Evolutionary conservation across 768 basidiomycete genomes (phyloP).

Genomic region (Mrakia blollopis): DNA sequence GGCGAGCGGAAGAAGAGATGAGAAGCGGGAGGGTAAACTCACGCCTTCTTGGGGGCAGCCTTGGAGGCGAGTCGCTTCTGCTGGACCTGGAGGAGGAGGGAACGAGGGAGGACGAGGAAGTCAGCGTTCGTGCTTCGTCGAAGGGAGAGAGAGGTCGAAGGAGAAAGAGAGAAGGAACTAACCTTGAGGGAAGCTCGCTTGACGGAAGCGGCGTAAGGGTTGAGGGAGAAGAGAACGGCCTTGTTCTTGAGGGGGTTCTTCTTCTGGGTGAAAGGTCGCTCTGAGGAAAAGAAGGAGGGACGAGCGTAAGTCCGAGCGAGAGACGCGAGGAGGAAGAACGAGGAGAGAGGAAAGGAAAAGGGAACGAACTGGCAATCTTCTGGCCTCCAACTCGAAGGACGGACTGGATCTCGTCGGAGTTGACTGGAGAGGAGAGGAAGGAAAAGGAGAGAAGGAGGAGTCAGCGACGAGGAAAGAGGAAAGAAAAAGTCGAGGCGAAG

Average conservation of each 20-base stretch:
- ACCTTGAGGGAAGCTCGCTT: constrained; percentile 35
- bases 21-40: neutral
- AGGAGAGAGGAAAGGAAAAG: neutral
- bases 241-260: constrained; percentile 68
- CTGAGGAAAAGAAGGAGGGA: neutral
- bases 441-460: neutral
- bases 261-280: constrained; percentile 97
- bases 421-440: constrained; percentile 19
- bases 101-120: constrained; percentile 45
- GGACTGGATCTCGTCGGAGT: constrained; percentile 75
- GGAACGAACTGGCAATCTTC: constrained; percentile 61
- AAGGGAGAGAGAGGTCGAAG: neutral
- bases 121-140: constrained; percentile 17
- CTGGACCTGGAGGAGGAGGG: constrained; percentile 49
- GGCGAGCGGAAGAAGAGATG: neutral
- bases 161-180: neutral
- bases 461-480: neutral
- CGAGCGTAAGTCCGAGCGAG: neutral
- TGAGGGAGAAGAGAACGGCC: constrained; percentile 82
- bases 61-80: constrained; percentile 62
- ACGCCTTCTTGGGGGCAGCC: constrained; percentile 54
- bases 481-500: neutral
- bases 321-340: too few species aligned
- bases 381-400: constrained; percentile 85
- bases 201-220: constrained; percentile 71